Percentiles rank a stretch among this genome's conserved stretches.
These are phyloP conservation scores for Arthrinium puccinioides DNA, from an alignment of 2,329 filamentous ascomycete genomes.

Conservation along the genomic window DNA sequence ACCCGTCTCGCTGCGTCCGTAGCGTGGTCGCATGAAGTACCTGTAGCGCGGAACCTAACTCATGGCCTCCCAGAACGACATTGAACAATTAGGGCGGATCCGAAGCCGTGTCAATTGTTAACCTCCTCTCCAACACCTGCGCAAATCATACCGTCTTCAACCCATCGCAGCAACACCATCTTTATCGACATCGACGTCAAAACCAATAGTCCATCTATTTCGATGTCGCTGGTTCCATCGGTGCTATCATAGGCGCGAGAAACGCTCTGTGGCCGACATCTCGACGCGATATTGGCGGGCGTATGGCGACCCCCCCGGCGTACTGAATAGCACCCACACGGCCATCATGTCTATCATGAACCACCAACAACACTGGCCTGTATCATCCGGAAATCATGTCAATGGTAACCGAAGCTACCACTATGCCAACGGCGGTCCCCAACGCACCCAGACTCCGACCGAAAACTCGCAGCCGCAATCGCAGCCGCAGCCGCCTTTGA, in stretches of 20 bases:
- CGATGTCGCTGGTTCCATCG: constrained; percentile 41
- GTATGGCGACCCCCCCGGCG: constrained; percentile 49
- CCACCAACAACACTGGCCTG: constrained; percentile 58
- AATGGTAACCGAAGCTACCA: constrained; percentile 44
- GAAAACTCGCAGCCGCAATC: constrained; percentile 33
- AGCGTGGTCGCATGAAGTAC: too few species aligned
- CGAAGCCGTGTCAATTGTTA: too few species aligned
- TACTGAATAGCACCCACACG: constrained; percentile 41
- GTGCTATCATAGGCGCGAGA: constrained; percentile 41
- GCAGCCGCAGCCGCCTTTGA: too few species aligned
- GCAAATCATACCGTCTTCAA: constrained; percentile 10
- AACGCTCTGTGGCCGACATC: constrained; percentile 38
- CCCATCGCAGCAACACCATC: constrained; percentile 44
- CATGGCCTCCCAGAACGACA: too few species aligned
- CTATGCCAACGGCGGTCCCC: constrained; percentile 52
- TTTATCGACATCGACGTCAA: constrained; percentile 28
- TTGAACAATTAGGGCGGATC: too few species aligned
- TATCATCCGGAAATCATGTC: constrained; percentile 43
- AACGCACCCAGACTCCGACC: constrained; percentile 43
- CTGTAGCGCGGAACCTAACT: too few species aligned
- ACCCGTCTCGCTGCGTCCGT: too few species aligned
- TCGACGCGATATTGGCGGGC: constrained; percentile 43
- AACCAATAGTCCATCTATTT: constrained; percentile 39
- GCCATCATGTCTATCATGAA: constrained; percentile 60
- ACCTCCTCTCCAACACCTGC: constrained; percentile 5